Conservation (phyloP, 495 filamentous ascomycete species). For the Penicillium canariense region DNA sequence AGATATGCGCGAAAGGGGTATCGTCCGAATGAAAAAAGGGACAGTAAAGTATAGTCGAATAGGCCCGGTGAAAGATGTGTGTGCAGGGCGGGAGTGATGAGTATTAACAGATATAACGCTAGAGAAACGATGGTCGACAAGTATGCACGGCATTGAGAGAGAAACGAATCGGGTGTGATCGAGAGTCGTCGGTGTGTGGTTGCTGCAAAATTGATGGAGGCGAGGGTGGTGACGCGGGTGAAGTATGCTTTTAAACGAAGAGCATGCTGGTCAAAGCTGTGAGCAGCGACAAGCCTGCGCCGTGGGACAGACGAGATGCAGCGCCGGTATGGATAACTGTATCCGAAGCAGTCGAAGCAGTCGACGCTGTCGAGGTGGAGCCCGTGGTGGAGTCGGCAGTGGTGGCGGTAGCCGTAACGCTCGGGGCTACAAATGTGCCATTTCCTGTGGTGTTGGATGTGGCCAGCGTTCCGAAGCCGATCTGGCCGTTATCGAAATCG, state of each 20-base stretch:
- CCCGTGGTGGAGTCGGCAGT: conserved; percentile 2
- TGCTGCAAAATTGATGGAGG: neutral
- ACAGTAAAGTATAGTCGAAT: neutral
- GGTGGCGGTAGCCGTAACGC: conserved; percentile 6
- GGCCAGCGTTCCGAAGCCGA: conserved; percentile 37
- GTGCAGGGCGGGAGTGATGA: neutral
- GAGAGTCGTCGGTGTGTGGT: neutral
- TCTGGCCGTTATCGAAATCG: conserved; percentile 56
- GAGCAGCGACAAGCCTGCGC: conserved; percentile 16
- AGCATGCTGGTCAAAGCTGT: conserved; percentile 6
- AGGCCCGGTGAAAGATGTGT: neutral
- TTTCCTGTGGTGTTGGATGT: conserved; percentile 13
- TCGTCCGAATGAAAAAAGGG: neutral
- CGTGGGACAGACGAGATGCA: conserved; percentile 8
- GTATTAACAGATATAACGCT: conserved; percentile 13
- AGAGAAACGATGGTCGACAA: neutral
- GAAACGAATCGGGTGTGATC: conserved; percentile 1
- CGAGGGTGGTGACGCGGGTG: neutral
- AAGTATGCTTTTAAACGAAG: conserved; percentile 9
- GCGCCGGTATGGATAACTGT: conserved; percentile 9
- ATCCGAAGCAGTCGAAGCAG: too few relatives aligned
- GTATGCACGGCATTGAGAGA: neutral
- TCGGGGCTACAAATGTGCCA: conserved; percentile 16
- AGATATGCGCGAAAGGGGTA: conserved; percentile 12
- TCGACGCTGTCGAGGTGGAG: neutral